phyloP scores from a whole-genome alignment of 768 basidiomycete species.

The Trametes punicea region DNA sequence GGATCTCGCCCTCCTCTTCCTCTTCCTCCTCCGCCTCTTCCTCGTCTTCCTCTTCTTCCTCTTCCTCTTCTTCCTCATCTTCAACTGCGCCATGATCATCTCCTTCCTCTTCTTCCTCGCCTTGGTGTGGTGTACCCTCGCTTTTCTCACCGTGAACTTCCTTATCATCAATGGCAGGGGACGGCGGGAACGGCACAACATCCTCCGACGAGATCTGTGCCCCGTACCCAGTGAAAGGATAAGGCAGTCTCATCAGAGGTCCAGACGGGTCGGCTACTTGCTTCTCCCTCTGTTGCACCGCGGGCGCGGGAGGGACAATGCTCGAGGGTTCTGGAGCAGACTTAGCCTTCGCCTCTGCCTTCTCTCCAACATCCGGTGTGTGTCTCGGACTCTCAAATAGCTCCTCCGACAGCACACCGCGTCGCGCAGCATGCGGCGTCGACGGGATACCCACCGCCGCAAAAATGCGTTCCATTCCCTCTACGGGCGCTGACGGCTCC shows the following conservation, averaged over 20 bases:
- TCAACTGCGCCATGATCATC: too few species aligned
- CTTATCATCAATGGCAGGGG: slow-evolving; percentile 43
- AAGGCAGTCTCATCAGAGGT: slow-evolving; percentile 55
- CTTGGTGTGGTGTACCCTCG: slow-evolving; percentile 19
- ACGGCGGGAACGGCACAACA: slow-evolving; percentile 76
- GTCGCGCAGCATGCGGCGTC: slow-evolving; percentile 49
- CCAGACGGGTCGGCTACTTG: slow-evolving; percentile 35
- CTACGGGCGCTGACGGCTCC: slow-evolving; percentile 35
- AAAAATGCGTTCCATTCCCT: slow-evolving; percentile 58
- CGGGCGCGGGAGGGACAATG: slow-evolving; percentile 42
- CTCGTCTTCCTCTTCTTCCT: slow-evolving; percentile 43
- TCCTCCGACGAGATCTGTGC: slow-evolving; percentile 60
- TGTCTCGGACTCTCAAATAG: slow-evolving; percentile 54
- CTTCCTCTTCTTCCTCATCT: slow-evolving; percentile 33
- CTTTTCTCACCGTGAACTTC: slow-evolving; percentile 25
- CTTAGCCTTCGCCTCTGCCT: slow-evolving; percentile 14
- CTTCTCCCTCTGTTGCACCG: slow-evolving; percentile 48
- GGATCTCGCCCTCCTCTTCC: slow-evolving; percentile 39
- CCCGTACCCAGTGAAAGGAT: slow-evolving; percentile 65
- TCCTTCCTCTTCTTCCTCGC: slow-evolving; percentile 27
- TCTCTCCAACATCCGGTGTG: slow-evolving; percentile 24
- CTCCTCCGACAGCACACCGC: slow-evolving; percentile 59
- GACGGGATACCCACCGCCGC: slow-evolving; percentile 52
- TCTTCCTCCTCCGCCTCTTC: slow-evolving; percentile 39
- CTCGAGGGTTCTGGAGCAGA: slow-evolving; percentile 33